These are phyloP conservation scores for Stagonosporopsis rhizophila DNA, from an alignment of 2,329 filamentous ascomycete genomes.

Conservation along the genomic window DNA sequence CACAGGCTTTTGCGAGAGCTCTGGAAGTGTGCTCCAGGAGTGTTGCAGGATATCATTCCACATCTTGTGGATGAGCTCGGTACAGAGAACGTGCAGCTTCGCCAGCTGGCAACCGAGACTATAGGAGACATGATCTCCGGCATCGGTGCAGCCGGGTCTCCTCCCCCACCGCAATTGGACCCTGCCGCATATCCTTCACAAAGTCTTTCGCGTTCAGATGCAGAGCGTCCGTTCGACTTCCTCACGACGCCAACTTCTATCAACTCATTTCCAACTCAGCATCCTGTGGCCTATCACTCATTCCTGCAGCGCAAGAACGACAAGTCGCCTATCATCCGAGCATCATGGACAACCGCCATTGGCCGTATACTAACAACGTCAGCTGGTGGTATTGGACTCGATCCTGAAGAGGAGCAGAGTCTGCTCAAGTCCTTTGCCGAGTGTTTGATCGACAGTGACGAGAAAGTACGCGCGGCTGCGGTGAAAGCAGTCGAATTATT, in stretches of 20 bases:
- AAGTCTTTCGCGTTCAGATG: slow-evolving; percentile 55
- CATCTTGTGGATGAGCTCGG: slow-evolving; percentile 91
- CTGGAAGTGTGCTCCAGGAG: slow-evolving; percentile 88
- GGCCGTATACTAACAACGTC: slow-evolving; percentile 90
- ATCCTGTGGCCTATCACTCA: slow-evolving; percentile 78
- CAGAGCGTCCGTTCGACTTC: slow-evolving; percentile 59
- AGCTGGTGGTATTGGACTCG: slow-evolving; percentile 86
- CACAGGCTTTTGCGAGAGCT: slow-evolving; percentile 89
- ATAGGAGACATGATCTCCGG: slow-evolving; percentile 94
- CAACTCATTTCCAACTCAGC: slow-evolving; percentile 85
- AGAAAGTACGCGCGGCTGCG: slow-evolving; percentile 88
- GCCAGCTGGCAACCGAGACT: slow-evolving; percentile 88
- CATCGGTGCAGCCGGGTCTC: slow-evolving; percentile 88
- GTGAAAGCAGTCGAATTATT: slow-evolving; percentile 84
- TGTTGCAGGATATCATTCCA: slow-evolving; percentile 91
- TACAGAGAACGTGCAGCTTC: slow-evolving; percentile 86
- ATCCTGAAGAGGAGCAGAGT: slow-evolving; percentile 77
- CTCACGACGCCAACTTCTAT: slow-evolving; percentile 85
- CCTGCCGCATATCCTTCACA: slow-evolving; percentile 84
- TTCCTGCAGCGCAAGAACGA: slow-evolving; percentile 88
- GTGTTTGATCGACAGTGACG: slow-evolving; percentile 86
- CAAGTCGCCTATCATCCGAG: slow-evolving; percentile 80
- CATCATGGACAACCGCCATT: slow-evolving; percentile 83
- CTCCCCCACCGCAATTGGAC: slow-evolving; percentile 74
- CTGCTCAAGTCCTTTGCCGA: slow-evolving; percentile 78